phyloP scores from a whole-genome alignment of 2,329 filamentous ascomycete species.

The Onygenales sp. region DNA sequence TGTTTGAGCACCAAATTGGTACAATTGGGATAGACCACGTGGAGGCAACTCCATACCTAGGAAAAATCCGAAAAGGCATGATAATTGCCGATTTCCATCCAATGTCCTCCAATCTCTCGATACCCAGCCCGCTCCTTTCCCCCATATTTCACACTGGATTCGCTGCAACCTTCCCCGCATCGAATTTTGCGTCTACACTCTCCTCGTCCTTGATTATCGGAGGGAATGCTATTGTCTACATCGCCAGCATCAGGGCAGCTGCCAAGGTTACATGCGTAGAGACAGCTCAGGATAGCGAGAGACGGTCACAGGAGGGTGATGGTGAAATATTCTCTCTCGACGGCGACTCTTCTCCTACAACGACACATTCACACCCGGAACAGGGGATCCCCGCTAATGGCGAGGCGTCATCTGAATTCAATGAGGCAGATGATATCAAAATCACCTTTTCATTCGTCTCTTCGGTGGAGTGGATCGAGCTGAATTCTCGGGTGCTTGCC shows the following conservation, averaged over 20 bases:
- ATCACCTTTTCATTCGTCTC: slow-evolving; percentile 50
- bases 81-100: slow-evolving; percentile 57
- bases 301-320: slow-evolving; percentile 22
- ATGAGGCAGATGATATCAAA: slow-evolving; percentile 23
- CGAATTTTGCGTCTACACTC: slow-evolving; percentile 37
- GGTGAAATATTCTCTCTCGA: slow-evolving; percentile 38
- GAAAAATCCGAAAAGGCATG: slow-evolving; percentile 65
- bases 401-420: not conserved
- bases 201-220: slow-evolving; percentile 48
- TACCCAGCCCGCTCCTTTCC: slow-evolving; percentile 13
- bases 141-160: slow-evolving; percentile 52
- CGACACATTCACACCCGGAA: slow-evolving; percentile 1
- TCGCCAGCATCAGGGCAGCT: slow-evolving; percentile 74
- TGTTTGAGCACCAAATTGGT: slow-evolving; percentile 76
- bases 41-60: slow-evolving; percentile 19
- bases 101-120: slow-evolving; percentile 24
- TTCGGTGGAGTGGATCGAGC: slow-evolving; percentile 48
- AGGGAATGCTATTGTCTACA: slow-evolving; percentile 61
- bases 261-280: slow-evolving; percentile 60
- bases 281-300: slow-evolving; percentile 20
- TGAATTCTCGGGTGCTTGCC: slow-evolving; percentile 48
- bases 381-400: slow-evolving; percentile 17
- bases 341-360: slow-evolving; percentile 3
- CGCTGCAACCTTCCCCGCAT: slow-evolving; percentile 59
- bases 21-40: slow-evolving; percentile 64